phyloP scores from a whole-genome alignment of 1,284 basidiomycete species.

The Boletus sp. region DNA sequence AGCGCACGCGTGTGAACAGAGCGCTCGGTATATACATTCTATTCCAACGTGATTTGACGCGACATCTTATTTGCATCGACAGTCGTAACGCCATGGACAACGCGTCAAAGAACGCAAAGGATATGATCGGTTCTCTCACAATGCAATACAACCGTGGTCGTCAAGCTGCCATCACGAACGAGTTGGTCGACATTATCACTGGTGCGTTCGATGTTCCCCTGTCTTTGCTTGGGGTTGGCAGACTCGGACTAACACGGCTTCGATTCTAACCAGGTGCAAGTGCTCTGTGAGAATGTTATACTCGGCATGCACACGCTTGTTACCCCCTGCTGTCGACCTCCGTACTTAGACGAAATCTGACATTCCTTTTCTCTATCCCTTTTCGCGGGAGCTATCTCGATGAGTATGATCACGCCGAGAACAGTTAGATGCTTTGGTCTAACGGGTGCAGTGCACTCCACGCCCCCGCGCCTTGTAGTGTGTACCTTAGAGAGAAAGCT shows the following conservation, averaged over 20 bases:
- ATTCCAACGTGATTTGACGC: slow-evolving; percentile 9
- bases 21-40: slow-evolving; percentile 58
- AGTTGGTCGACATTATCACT: slow-evolving; percentile 92
- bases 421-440: not conserved
- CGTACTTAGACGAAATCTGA: slow-evolving; percentile 26
- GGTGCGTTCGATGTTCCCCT: slow-evolving; percentile 42
- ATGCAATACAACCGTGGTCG: slow-evolving; percentile 99
- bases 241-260: not conserved
- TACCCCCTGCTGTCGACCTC: slow-evolving; percentile 9
- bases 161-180: slow-evolving; percentile 96
- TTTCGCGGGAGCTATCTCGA: not conserved
- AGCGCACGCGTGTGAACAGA: slow-evolving; percentile 93
- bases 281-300: slow-evolving; percentile 35
- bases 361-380: slow-evolving; percentile 15
- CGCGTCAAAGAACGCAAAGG: slow-evolving; percentile 95
- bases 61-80: slow-evolving; percentile 6
- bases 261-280: slow-evolving; percentile 36
- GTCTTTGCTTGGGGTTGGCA: not conserved
- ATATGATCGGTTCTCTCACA: slow-evolving; percentile 84
- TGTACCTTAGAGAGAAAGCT: not conserved
- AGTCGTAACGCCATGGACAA: slow-evolving; percentile 99
- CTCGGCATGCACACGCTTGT: slow-evolving; percentile 12
- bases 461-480: not conserved
- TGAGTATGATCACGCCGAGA: slow-evolving; percentile 1
- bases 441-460: not conserved